Evolutionary conservation across 768 basidiomycete genomes (phyloP).

Genomic region (Termitomyces sp.): DNA sequence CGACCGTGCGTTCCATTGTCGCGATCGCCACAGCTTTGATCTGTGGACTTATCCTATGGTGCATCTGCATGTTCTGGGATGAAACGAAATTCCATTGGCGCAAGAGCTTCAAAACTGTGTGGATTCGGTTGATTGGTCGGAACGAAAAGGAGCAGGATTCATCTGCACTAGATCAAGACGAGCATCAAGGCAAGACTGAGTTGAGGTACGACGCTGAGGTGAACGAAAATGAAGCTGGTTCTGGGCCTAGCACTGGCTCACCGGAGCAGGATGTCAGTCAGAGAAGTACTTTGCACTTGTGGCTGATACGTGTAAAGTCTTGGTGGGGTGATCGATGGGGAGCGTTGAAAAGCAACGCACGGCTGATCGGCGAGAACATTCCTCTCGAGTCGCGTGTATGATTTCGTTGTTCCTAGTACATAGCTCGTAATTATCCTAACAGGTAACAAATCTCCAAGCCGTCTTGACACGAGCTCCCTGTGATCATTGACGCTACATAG

Average conservation of each 20-base stretch:
- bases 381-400: background rate
- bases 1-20: background rate
- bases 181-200: background rate
- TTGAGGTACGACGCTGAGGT: background rate
- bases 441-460: too few relatives aligned
- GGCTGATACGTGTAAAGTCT: background rate
- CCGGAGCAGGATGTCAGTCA: background rate
- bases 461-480: too few relatives aligned
- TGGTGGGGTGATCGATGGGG: background rate
- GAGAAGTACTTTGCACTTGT: background rate
- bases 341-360: background rate
- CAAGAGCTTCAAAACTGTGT: background rate
- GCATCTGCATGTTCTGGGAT: background rate
- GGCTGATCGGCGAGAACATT: background rate
- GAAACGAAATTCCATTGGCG: background rate
- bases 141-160: background rate
- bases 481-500: too few relatives aligned
- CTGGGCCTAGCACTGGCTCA: too few relatives aligned
- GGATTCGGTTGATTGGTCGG: background rate
- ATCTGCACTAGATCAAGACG: background rate
- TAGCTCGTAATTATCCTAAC: too few relatives aligned
- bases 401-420: background rate
- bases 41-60: conserved; percentile 1
- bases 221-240: too few relatives aligned
- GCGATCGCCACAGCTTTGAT: background rate